Base-by-base conservation (phyloP, 2,329 filamentous ascomycete species). In the Malbranchea cinnamomea region DNA sequence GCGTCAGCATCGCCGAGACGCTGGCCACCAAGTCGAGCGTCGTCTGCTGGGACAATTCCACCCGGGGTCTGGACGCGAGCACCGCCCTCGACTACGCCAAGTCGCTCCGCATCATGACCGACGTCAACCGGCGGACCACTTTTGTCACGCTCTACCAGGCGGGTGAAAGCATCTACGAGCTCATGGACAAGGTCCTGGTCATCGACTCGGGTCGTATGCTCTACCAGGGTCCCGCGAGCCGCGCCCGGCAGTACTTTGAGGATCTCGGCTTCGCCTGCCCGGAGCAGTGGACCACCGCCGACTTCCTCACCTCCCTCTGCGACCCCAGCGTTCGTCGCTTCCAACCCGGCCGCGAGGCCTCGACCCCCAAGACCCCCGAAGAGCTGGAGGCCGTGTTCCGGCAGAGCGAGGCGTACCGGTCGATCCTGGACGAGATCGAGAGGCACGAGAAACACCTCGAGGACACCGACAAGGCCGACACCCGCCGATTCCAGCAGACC, bases 101-200 rank as follows among this genome's bases (percentile, higher is more conserved):
- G 34, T 74, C 71, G 1, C 57, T 78, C 2, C 65, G 74, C 9
- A 67, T 75, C 35, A 79, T 84, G 71, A 85, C 81, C 3, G 76
- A 84, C 37, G 69, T 84, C 37, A 74, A 68, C 45, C 71, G 80
- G 40, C 68, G 74, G 5, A 79, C 75, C 0, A 78, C 73, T 0
- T 61, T 78, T 10, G 75, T 78, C 2, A 80, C 77, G 0, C 59
- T 82, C 0, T 82, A 82, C 49, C 75, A 79, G 48, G 74, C 74
- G 2, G 71, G 73, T 31, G 72, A 79, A 46, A 68, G 68, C 13
- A 77, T 79, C 36, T 79, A 78, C 44, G 64, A 74, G 38, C 59
- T 78, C 18, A 80, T 85, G 67, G 80, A 89, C 49, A 85, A 85
- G 52, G 79, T 85, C 2, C 52, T 85, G 29, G 70, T 85, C 12